Evolutionary conservation across 2,329 filamentous ascomycete genomes (phyloP).

Genomic region (Alternaria sp.): DNA sequence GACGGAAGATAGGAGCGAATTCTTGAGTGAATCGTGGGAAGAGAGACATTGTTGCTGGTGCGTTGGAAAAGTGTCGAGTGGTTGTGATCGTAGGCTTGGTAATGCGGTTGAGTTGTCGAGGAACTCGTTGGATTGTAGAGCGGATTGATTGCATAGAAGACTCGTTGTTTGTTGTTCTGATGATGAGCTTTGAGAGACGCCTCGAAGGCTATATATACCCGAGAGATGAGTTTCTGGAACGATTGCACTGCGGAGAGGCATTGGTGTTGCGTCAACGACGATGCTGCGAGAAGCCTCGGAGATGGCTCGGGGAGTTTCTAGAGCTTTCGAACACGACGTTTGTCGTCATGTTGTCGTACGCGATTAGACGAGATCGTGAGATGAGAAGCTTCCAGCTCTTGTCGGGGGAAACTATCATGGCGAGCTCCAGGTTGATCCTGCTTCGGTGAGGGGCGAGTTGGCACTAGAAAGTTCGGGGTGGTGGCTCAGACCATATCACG

Average conservation of each 20-base stretch:
- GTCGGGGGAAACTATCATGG: not conserved
- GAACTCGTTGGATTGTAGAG: conserved; percentile 39
- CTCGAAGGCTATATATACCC: conserved; percentile 38
- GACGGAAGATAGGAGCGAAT: conserved; percentile 54
- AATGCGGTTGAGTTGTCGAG: conserved; percentile 39
- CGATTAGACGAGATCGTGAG: conserved; percentile 1
- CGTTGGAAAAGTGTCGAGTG: conserved; percentile 27
- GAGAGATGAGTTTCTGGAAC: conserved; percentile 34
- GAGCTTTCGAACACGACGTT: conserved; percentile 25
- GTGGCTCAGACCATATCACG: conserved; percentile 15
- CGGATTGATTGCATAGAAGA: conserved; percentile 48
- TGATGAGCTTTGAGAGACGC: conserved; percentile 18
- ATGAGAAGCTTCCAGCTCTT: conserved; percentile 1
- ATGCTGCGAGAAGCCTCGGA: conserved; percentile 26
- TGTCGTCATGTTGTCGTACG: conserved; percentile 9
- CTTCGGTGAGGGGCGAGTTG: not conserved
- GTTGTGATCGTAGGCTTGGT: conserved; percentile 30
- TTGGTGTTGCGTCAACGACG: conserved; percentile 9
- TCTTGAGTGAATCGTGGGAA: conserved; percentile 52
- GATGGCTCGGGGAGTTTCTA: conserved; percentile 31
- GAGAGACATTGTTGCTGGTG: conserved; percentile 48
- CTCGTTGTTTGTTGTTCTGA: conserved; percentile 38
- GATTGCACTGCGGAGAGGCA: conserved; percentile 17
- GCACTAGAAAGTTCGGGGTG: conserved; percentile 10
- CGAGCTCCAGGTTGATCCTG: not conserved